Conservation (phyloP, 2,329 filamentous ascomycete genomes). For the Cytospora schulzeri region DNA sequence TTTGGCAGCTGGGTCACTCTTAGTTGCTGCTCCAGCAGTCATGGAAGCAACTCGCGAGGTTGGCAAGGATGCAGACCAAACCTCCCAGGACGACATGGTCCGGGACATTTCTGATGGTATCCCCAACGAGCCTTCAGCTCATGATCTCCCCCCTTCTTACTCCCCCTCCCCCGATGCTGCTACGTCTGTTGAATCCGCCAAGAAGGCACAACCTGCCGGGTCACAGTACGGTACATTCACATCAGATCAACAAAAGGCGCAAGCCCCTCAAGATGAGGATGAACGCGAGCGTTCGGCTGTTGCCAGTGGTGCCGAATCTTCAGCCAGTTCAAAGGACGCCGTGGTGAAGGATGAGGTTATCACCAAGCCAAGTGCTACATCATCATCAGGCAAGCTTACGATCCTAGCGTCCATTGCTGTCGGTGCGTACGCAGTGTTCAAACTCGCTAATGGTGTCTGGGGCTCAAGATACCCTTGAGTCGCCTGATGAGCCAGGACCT, state of each 20-base stretch:
- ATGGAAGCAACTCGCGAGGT: conserved; percentile 1
- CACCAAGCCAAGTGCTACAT: conserved; percentile 21
- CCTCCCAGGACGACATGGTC: conserved; percentile 7
- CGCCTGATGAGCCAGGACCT: conserved; percentile 23
- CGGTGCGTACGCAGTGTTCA: conserved; percentile 28
- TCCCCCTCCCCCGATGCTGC: conserved; percentile 25
- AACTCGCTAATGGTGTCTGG: conserved; percentile 29
- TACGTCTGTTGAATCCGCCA: conserved; percentile 27
- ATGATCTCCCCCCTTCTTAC: conserved; percentile 24
- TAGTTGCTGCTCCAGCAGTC: conserved; percentile 12
- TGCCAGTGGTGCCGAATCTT: conserved; percentile 26
- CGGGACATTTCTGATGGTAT: conserved; percentile 24
- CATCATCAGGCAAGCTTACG: conserved; percentile 29
- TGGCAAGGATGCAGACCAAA: conserved; percentile 5
- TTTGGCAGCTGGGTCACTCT: conserved; percentile 11
- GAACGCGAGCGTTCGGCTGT: conserved; percentile 25
- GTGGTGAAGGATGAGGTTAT: conserved; percentile 28
- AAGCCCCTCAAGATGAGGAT: conserved; percentile 17
- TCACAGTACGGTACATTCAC: conserved; percentile 28
- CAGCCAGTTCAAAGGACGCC: conserved; percentile 27
- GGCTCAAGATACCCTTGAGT: conserved; percentile 28
- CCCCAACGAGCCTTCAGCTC: conserved; percentile 27
- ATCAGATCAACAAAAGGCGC: conserved; percentile 26
- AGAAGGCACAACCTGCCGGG: conserved; percentile 25
- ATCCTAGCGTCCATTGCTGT: conserved; percentile 29